These are phyloP conservation scores for Fusarium equiseti DNA, from an alignment of 2,329 filamentous ascomycete genomes.

Conservation along the genomic window DNA sequence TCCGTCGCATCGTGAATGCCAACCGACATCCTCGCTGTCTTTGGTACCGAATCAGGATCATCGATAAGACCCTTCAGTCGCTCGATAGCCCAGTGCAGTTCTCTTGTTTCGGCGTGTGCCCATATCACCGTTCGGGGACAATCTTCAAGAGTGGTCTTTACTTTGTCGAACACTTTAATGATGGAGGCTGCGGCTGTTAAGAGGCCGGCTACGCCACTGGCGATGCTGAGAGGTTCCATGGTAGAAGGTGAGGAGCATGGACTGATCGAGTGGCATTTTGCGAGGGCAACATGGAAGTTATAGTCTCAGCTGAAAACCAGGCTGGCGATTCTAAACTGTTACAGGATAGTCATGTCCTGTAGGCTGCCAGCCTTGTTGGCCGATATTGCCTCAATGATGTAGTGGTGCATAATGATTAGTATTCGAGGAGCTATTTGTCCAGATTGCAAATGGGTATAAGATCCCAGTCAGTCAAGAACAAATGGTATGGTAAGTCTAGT, in stretches of 20 bases:
- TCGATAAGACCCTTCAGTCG: constrained; percentile 22
- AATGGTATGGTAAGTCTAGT: not conserved
- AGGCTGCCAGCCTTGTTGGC: constrained; percentile 7
- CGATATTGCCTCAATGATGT: constrained; percentile 23
- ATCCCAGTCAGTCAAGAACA: not conserved
- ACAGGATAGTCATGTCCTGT: not conserved
- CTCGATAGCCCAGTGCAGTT: constrained; percentile 22
- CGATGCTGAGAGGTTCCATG: constrained; percentile 27
- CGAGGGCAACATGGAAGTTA: not conserved
- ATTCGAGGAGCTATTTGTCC: not conserved
- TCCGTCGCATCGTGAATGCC: constrained; percentile 26
- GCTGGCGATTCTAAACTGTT: not conserved
- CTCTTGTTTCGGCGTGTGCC: constrained; percentile 23
- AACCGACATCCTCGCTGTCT: constrained; percentile 16
- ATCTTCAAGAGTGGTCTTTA: constrained; percentile 12
- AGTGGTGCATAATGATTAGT: not conserved
- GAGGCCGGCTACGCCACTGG: constrained; percentile 23
- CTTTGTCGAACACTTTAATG: constrained; percentile 12
- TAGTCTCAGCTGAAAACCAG: constrained; percentile 18
- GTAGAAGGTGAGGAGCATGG: not conserved
- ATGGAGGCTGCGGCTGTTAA: constrained; percentile 17
- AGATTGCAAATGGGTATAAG: not conserved
- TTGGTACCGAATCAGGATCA: constrained; percentile 20
- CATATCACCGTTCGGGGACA: constrained; percentile 15
- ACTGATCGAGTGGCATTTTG: not conserved